Evolutionary conservation across 805 yeast species (phyloP), one percentile per base, ranked within the genome.

Genomic region (Ogataea populi-albae): DNA sequence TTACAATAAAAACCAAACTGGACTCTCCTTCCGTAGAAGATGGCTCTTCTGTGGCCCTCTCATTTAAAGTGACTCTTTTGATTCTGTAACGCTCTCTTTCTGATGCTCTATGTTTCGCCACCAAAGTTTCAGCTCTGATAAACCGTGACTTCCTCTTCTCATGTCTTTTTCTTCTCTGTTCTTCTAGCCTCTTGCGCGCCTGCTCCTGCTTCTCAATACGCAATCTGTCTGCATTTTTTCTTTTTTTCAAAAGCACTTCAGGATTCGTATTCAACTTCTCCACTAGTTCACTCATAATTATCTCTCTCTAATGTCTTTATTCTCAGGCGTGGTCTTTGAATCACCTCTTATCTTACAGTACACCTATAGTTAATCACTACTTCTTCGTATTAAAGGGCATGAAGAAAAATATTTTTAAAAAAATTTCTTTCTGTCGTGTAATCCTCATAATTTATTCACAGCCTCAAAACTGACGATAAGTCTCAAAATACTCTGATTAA

Each of bases 181-280:
- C 69, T 36, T 68, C 69, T 27, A 64, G 66, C 58, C 72, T 76
- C 50, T 67, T 62, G 44, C 69, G 69, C 11, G 80, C 79, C 37
- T 71, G 70, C 46, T 80, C 84, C 59, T 82, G 91, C 54, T 81
- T 84, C 58, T 80, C 85, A 35, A 83, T 50, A 58, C 88, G 73
- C 47, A 79, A 67, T 59, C 82, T 69, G 58, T 84, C 91, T 41
- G 81, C 83, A 55, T 81, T 75, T 66, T 83, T 85, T 64, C 94
- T 77, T 67, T 84, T 85, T 55, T 79, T 77, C 44, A 85, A 70
- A 49, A 85, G 75, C 37, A 85, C 71, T 59, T 85, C 93, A 24
- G 93, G 91, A 55, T 80, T 82, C 17, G 82, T 71, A 56, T 81
- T 77, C 34, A 78, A 64, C 34, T 76, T 64, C 29, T 67, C 21